phyloP scores from a whole-genome alignment of 441 rosid genomes.

The Syzygium malaccense region DNA sequence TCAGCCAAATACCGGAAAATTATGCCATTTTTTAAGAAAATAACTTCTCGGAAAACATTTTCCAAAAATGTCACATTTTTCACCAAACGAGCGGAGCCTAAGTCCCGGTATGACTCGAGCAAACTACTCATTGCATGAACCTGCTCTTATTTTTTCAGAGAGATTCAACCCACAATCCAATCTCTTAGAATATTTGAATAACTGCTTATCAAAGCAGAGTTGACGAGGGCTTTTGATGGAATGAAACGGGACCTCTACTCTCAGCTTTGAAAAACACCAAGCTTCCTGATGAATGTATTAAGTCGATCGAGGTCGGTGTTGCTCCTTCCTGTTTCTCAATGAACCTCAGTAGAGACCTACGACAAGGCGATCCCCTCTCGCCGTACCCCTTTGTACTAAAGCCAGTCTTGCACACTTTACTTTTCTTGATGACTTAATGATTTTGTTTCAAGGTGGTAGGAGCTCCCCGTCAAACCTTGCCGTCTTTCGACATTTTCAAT shows the following conservation, averaged over 20 bases:
- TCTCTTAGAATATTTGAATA: neutral
- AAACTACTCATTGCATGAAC: neutral
- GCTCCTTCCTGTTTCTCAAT: neutral
- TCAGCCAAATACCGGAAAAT: no score
- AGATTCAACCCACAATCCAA: neutral
- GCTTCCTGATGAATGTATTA: neutral
- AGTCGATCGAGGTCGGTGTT: neutral
- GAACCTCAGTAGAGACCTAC: neutral
- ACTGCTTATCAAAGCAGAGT: neutral
- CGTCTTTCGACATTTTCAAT: neutral
- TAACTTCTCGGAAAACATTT: no score
- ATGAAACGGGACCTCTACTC: neutral
- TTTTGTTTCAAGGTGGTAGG: neutral
- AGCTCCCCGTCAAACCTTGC: neutral
- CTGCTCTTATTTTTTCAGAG: neutral
- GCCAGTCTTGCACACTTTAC: neutral
- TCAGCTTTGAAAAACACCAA: neutral
- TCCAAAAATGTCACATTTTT: no score
- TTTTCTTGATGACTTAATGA: neutral
- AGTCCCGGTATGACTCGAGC: neutral
- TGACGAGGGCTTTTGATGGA: neutral
- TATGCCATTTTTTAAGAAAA: no score
- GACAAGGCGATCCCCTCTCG: neutral
- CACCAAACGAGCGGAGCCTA: fast-evolving
- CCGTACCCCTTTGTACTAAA: neutral